phyloP scores from a whole-genome alignment of 2,329 filamentous ascomycete species.

The Alternaria triticina region DNA sequence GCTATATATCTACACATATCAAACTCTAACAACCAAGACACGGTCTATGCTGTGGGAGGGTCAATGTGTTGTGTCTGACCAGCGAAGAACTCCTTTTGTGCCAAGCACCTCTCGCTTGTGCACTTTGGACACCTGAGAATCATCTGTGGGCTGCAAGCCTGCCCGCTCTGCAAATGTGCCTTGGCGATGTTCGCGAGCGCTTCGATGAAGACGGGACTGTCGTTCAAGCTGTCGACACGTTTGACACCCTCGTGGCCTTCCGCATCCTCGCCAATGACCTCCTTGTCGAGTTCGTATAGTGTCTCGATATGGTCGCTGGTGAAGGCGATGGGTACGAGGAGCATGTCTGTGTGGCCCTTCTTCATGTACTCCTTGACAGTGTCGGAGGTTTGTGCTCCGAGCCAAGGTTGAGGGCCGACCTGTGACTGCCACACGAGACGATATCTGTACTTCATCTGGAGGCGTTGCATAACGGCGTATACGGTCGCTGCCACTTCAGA shows the following conservation, averaged over 20 bases:
- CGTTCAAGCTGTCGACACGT: conserved; percentile 90
- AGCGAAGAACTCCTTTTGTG: conserved; percentile 73
- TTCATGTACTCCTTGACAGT: conserved; percentile 89
- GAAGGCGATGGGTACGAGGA: conserved; percentile 94
- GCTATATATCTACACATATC: not conserved
- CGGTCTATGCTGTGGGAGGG: conserved; percentile 8
- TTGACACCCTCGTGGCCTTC: conserved; percentile 68
- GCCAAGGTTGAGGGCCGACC: conserved; percentile 92
- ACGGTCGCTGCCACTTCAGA: conserved; percentile 96
- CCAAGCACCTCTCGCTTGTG: conserved; percentile 84
- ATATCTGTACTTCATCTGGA: conserved; percentile 89
- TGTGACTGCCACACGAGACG: conserved; percentile 97
- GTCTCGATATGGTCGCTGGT: conserved; percentile 99
- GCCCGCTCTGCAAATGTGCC: conserved; percentile 73
- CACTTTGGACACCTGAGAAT: conserved; percentile 90
- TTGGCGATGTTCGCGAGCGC: conserved; percentile 88
- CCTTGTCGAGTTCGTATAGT: conserved; percentile 88
- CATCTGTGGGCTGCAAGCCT: conserved; percentile 83
- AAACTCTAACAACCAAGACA: not conserved
- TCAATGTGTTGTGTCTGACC: conserved; percentile 45
- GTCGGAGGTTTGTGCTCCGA: conserved; percentile 89
- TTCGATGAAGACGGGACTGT: conserved; percentile 85
- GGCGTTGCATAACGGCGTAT: conserved; percentile 91
- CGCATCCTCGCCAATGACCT: conserved; percentile 85
- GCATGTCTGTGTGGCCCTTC: conserved; percentile 88